Evolutionary conservation across 1,284 basidiomycete species (phyloP).

Genomic region (Leccinum ponderosum): DNA sequence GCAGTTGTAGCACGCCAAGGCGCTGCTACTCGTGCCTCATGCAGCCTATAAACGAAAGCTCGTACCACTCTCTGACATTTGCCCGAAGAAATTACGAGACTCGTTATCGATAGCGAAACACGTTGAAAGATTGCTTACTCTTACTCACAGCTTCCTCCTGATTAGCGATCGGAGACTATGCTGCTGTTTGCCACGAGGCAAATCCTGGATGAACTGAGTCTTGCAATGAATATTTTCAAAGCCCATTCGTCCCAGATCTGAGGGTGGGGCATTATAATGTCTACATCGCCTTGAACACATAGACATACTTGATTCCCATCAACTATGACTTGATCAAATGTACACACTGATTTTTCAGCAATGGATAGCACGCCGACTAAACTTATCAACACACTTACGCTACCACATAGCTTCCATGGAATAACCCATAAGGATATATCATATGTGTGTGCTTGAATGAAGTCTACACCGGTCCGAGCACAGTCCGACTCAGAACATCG

Average conservation of each 20-base stretch:
- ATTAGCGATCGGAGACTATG: conserved; percentile 8
- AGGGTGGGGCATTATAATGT: neutral
- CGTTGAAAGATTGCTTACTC: neutral
- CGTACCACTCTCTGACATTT: neutral
- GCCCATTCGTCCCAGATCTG: neutral
- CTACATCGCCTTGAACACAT: neutral
- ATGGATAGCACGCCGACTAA: neutral
- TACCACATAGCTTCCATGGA: neutral
- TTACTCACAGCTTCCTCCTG: neutral
- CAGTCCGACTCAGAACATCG: neutral
- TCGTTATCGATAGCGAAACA: neutral
- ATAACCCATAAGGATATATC: neutral
- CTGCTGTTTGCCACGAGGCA: neutral
- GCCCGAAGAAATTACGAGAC: neutral
- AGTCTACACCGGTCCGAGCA: neutral
- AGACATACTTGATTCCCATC: neutral
- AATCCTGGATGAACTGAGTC: neutral
- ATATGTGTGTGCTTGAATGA: neutral
- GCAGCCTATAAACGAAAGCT: neutral
- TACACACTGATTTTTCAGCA: neutral
- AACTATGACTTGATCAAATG: neutral
- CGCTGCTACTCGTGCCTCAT: neutral
- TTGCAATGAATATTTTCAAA: neutral
- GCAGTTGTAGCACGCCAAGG: neutral
- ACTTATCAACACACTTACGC: neutral